Conservation (phyloP, 345 rosid species). For the Geranium rotundifolium region DNA sequence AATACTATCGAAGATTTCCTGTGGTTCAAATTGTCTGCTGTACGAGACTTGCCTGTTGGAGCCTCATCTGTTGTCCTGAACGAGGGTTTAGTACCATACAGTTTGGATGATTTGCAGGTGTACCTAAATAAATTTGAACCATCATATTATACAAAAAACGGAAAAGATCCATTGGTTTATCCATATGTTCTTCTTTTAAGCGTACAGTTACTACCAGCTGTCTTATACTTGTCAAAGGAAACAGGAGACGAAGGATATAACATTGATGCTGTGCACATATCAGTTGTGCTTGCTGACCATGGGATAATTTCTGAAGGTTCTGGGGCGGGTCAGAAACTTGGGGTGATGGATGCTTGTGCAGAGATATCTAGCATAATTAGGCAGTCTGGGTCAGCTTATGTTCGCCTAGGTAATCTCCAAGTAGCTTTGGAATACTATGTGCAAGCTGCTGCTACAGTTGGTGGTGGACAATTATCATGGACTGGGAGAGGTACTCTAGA, state of each 20-base stretch:
- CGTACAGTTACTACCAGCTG: constrained; percentile 78
- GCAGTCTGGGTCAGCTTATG: constrained; percentile 76
- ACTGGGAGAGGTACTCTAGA: constrained; percentile 63
- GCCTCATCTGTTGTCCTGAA: constrained; percentile 50
- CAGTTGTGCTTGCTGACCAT: constrained; percentile 75
- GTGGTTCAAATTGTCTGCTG: constrained; percentile 83
- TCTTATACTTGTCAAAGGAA: constrained; percentile 70
- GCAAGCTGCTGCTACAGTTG: constrained; percentile 92
- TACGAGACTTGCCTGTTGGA: constrained; percentile 47
- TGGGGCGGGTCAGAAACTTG: constrained; percentile 51
- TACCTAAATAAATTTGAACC: constrained; percentile 94
- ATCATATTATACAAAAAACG: constrained; percentile 85
- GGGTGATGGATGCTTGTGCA: constrained; percentile 82
- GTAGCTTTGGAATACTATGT: constrained; percentile 86
- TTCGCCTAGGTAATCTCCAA: constrained; percentile 63
- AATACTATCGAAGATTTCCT: constrained; percentile 90
- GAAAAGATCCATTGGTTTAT: constrained; percentile 93
- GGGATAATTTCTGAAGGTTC: constrained; percentile 63
- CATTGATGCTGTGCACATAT: constrained; percentile 73
- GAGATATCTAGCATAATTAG: constrained; percentile 89
- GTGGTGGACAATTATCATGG: constrained; percentile 89
- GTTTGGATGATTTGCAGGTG: constrained; percentile 85
- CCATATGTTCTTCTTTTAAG: constrained; percentile 88
- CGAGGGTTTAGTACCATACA: constrained; percentile 68
- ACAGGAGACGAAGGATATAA: constrained; percentile 66